Conservation (phyloP, 345 rosid species). For the Pistacia integerrima region DNA sequence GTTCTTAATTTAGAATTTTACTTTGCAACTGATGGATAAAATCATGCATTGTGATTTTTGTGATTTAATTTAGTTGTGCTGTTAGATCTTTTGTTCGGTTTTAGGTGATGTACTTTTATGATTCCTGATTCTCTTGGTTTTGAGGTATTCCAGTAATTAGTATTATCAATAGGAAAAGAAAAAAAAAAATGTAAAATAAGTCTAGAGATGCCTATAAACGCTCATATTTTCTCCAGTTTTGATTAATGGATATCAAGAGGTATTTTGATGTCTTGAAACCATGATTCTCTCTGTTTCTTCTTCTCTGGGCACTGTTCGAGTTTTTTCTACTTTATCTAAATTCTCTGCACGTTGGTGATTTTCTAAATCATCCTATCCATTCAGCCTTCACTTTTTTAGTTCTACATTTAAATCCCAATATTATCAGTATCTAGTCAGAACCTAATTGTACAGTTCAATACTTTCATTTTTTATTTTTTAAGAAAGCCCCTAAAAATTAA, state of each 20-base stretch:
- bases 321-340: background rate
- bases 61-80: background rate
- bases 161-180: background rate
- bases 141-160: background rate
- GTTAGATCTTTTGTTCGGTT: background rate
- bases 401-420: background rate
- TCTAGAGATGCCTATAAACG: background rate
- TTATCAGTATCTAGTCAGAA: background rate
- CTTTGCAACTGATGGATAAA: background rate
- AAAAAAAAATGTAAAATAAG: background rate
- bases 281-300: background rate
- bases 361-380: background rate
- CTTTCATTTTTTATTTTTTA: background rate
- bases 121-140: background rate
- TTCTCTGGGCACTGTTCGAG: background rate
- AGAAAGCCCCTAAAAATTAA: background rate
- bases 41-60: background rate
- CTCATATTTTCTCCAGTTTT: background rate
- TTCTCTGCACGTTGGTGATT: background rate
- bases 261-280: background rate
- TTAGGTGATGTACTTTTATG: background rate
- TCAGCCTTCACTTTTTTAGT: background rate
- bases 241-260: background rate
- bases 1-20: background rate
- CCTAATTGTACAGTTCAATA: background rate